Conservation (phyloP, 1,139 yeast genomes). For the Taiozyma onychis region DNA sequence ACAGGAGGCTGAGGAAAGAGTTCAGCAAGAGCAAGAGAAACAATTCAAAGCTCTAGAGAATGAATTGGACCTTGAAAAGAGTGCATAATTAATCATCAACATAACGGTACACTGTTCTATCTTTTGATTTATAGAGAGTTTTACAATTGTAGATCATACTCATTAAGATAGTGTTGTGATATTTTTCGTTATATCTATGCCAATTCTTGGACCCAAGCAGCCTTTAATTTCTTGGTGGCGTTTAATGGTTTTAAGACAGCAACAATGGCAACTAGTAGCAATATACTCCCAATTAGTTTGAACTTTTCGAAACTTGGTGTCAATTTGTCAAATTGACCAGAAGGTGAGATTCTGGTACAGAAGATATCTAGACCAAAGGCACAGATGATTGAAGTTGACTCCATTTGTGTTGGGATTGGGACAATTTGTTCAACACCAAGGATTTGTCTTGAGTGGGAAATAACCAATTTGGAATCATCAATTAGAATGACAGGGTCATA, state of each 20-base stretch:
- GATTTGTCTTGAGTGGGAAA: constrained; percentile 36
- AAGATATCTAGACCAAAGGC: constrained; percentile 65
- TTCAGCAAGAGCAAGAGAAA: background rate
- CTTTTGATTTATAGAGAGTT: background rate
- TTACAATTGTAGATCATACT: background rate
- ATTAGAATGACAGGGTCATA: constrained; percentile 60
- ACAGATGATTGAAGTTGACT: constrained; percentile 75
- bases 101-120: background rate
- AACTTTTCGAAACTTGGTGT: constrained; percentile 60
- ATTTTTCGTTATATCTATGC: background rate
- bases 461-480: constrained; percentile 35
- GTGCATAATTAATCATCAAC: background rate
- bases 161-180: background rate
- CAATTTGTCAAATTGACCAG: constrained; percentile 77
- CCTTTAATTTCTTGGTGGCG: constrained; percentile 38
- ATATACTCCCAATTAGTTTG: constrained; percentile 58
- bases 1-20: constrained; percentile 1
- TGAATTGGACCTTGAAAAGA: background rate
- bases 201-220: constrained; percentile 27
- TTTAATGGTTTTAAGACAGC: constrained; percentile 56
- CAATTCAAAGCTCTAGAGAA: background rate
- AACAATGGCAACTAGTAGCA: constrained; percentile 41
- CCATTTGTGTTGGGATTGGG: constrained; percentile 65
- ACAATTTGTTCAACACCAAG: constrained; percentile 32
- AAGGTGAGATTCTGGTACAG: constrained; percentile 75